These are phyloP conservation scores for Lodderomyces theae DNA, from an alignment of 1,139 yeast species.

Conservation along the genomic window DNA sequence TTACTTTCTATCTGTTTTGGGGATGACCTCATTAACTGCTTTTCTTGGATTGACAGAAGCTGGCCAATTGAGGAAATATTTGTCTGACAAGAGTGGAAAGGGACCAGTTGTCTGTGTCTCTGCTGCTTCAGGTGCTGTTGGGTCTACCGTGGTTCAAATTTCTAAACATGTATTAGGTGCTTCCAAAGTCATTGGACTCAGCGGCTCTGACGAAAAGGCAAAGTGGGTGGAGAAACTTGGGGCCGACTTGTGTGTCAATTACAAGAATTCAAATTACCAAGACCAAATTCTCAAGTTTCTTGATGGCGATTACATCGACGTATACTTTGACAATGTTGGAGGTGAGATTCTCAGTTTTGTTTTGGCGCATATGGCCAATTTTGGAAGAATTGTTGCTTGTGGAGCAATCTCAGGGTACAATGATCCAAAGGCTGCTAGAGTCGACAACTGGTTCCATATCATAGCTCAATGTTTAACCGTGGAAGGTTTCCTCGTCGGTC, in stretches of 20 bases:
- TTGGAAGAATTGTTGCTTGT: slow-evolving; percentile 53
- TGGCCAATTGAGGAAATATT: slow-evolving; percentile 30
- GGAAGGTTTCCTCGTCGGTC: slow-evolving; percentile 47
- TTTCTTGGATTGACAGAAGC: slow-evolving; percentile 52
- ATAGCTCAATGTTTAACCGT: slow-evolving; percentile 47
- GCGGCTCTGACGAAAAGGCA: slow-evolving; percentile 60
- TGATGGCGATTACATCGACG: slow-evolving; percentile 43
- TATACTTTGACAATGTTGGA: slow-evolving; percentile 61
- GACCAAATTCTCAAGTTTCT: slow-evolving; percentile 42
- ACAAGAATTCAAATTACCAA: slow-evolving; percentile 45
- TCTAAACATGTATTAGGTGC: slow-evolving; percentile 57
- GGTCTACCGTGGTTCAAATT: slow-evolving; percentile 55
- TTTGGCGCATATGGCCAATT: slow-evolving; percentile 36
- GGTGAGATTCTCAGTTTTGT: slow-evolving; percentile 54
- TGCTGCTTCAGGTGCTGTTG: slow-evolving; percentile 73
- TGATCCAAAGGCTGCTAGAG: slow-evolving; percentile 30
- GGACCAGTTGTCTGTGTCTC: slow-evolving; percentile 48
- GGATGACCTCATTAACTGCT: slow-evolving; percentile 62
- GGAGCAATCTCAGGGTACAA: slow-evolving; percentile 64
- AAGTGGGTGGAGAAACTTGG: slow-evolving; percentile 55
- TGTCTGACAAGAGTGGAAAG: slow-evolving; percentile 9
- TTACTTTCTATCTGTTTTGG: slow-evolving; percentile 33
- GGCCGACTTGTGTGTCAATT: slow-evolving; percentile 53
- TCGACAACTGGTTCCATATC: slow-evolving; percentile 41
- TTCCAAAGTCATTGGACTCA: slow-evolving; percentile 57